Base-by-base conservation (phyloP, 768 basidiomycete species). In the Suillus ampliporus region DNA sequence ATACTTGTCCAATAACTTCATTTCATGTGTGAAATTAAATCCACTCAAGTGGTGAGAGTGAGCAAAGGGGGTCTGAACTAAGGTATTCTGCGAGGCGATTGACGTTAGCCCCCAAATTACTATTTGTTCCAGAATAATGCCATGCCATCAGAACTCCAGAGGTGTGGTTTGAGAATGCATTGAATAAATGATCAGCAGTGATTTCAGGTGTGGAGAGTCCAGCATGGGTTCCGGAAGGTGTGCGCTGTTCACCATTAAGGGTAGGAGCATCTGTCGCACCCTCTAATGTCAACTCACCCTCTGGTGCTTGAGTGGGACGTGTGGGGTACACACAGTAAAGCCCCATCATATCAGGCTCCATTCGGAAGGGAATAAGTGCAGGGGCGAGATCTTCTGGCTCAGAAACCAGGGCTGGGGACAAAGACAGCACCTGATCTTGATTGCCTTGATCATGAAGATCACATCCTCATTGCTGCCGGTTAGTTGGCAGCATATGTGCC, bases 1-100 rank as follows among this genome's bases (percentile, higher is more conserved):
- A 17, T 58, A 58, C 50, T 72, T 62, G 9, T 61, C 58, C 28
- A 17, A 47, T 21, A 21, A 31, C 41, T 58, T 21, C 51, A 58
- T 58, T 43, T 73, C 69, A 15, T 74, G 66, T 1, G 1, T 70
- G 44, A 2, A 11, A 57, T 19, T 71, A 35, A 60, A 72, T 78
- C 47, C 76, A 76, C 23, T 26, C 0, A 47, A 13, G 46, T 47
- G 23, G n/a, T 0, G 23, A 2, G 4, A 47, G 46, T 6, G 23
- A 47, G 14, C 46, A 47, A 23, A 0, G 6, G 13, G 46, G 46
- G 7, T 47, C 46, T 14, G 23, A 47, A 47, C 46, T 47, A 3
- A 47, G 6, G 14, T 1, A 23, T 3, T 23, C 46, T 7, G 46
- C 46, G 23, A 47, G 46, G 7, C 46, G 6, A 14, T 47, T 47